Base-by-base conservation (phyloP, 2,329 filamentous ascomycete species). In the Alternaria postmessia region DNA sequence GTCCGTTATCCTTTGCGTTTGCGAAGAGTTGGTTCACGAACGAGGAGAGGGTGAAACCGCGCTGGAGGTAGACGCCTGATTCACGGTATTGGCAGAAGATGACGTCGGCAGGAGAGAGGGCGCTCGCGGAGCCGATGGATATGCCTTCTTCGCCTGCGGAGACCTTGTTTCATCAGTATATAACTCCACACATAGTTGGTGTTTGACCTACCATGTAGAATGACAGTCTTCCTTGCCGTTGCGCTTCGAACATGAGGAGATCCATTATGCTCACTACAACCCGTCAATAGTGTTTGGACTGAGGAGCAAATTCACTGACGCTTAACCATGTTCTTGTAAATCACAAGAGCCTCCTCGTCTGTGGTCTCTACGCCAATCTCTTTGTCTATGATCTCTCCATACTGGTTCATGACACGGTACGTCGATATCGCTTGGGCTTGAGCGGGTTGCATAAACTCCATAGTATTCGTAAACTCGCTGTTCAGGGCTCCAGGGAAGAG, bases 21-120 rank as follows among this genome's bases (percentile, higher is more conserved):
- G 94, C 89, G 80, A 98, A 97, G 8, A 99, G 81, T 78, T 99
- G 95, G 70, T 88, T 91, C 95, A 99, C 98, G 74, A 98, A 98
- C 61, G 98, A 89, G 48, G 89, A 88, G 46, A 96, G 84, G 0
- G 88, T 91, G 76, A 94, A 97, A 3, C 95, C 95, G 38, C 95
- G 88, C 78, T 97, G 91, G 66, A 91, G 87, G 76, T 97, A 95
- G 6, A 97, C 91, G 1, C 95, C 95, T 44, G 94, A 89, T 79
- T 99, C 95, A 65, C 95, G 88, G 76, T 99, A 99, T 77, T 99
- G 95, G 61, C 91, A 92, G 76, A 97, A 98, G 46, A 97, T 87
- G 5, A 97, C 92, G 77, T 99, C 95, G 52, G 90, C 86, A n/a
- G 86, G 87, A n/a, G 88, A 85, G 61, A 99, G 80, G 12, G 92